Evolutionary conservation across 148 eudicot species (phyloP), one percentile per base, ranked within the genome.

Genomic region (Chenopodium suecicum): DNA sequence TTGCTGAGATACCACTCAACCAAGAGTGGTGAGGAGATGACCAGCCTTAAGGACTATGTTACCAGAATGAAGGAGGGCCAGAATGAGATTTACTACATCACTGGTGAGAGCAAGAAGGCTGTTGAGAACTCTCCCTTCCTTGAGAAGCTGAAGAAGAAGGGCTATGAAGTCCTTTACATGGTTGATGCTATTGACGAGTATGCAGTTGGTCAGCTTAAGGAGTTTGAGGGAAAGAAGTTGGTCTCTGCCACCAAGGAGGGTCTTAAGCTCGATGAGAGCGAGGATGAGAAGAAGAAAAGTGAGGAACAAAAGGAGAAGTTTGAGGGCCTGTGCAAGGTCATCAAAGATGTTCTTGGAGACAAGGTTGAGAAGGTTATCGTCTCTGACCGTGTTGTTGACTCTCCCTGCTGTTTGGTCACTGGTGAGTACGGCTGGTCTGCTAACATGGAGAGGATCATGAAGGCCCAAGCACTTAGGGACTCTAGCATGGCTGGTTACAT

Each of bases 81-180:
- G 85, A 90, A 77, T 31, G 97, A 93, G 70, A 93, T 93, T 81
- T 93, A 62, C 80, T 93, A 93, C 88, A 93, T 93, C 62, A 93
- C 97, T 74, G 97, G 97, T 75, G 97, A 93, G 87, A 93, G 92
- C 89, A 91, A 89, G 85, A 93, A 93, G 93, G 91, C 97, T 22
- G 97, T 93, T 32, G 97, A 93, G 86, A 93, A 93, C 89, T 93
- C 97, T 58, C 97, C 97, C 7, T 93, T 93, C 90, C 92, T 93
- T 10, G 94, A 93, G 91, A 91, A 79, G 89, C 88, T 93, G 63
- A 93, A 89, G 89, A 93, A 91, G 91, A 91, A 81, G 88, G 94
- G 97, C 0, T 90, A 90, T 65, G 97, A 93, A 74, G 94, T 93
- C 32, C 81, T 93, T 9, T 93, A 80, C 90, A 93, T 93, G 94